These are phyloP conservation scores for Barbarea vulgaris DNA, from an alignment of 345 rosid genomes.

Conservation along the genomic window DNA sequence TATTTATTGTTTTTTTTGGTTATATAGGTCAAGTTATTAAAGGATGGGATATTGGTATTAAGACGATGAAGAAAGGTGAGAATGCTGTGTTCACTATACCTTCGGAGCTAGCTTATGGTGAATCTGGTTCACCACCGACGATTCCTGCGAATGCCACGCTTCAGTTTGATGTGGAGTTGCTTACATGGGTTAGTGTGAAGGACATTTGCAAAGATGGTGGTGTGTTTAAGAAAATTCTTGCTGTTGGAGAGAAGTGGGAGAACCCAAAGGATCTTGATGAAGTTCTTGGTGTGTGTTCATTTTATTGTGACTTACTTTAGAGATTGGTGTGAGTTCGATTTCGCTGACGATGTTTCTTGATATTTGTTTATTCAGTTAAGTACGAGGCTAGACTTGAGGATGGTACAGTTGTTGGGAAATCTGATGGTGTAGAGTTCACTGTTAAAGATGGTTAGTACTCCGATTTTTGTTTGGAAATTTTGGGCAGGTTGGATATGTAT, in stretches of 20 bases:
- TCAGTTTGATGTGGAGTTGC: slow-evolving; percentile 78
- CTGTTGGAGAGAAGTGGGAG: slow-evolving; percentile 78
- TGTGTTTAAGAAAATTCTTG: slow-evolving; percentile 67
- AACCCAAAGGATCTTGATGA: slow-evolving; percentile 81
- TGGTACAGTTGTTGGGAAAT: slow-evolving; percentile 64
- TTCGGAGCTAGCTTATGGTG: slow-evolving; percentile 80
- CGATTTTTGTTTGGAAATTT: background rate
- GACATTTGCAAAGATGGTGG: slow-evolving; percentile 93
- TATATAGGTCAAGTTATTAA: slow-evolving; percentile 73
- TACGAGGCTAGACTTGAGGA: slow-evolving; percentile 79
- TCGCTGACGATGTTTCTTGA: background rate
- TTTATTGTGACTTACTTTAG: background rate
- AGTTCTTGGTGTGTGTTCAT: slow-evolving; percentile 54
- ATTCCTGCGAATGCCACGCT: slow-evolving; percentile 91
- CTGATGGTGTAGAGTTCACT: slow-evolving; percentile 77
- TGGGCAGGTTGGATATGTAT: background rate
- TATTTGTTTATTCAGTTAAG: slow-evolving; percentile 54
- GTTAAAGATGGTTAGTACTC: slow-evolving; percentile 66
- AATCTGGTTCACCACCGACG: slow-evolving; percentile 83
- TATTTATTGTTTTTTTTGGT: too few species aligned
- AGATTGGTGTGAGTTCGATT: background rate
- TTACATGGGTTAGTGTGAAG: slow-evolving; percentile 79
- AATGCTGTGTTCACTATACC: slow-evolving; percentile 89
- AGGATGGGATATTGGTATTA: slow-evolving; percentile 98
- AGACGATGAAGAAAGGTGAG: slow-evolving; percentile 96